Evolutionary conservation across 306 rosid species (phyloP), one percentile per base, ranked within the genome.

Genomic region (Cucurbita ficifolia): DNA sequence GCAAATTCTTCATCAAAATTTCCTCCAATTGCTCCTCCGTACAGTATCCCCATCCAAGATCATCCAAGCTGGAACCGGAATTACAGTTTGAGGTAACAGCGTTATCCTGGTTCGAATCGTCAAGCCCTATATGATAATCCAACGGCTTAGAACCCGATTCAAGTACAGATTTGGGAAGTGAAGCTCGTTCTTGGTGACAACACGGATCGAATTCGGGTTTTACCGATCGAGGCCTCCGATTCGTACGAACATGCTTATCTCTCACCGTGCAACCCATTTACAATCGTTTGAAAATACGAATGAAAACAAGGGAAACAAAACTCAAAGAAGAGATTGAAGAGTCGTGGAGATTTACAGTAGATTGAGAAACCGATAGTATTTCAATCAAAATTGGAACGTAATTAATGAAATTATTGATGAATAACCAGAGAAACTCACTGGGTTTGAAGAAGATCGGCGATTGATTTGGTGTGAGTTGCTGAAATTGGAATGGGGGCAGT

Each of bases 11-110:
- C 85, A 90, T 80, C n/a, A 94, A 59, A 57, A 94, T 83, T 72
- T 88, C 92, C 79, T 94, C 98, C 71, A 94, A 78, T 74, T 94
- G 98, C 46, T 94, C 98, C 77, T 94, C 98, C 0, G 96, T 90
- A 81, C 98, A 90, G 77, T 87, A 90, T 18, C 94, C 94, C 94
- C 96, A 93, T 12, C 90, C 96, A 1, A 86, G 60, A 68, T 89
- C 97, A 22, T 90, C 97, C 2, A 19, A 36, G 45, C 74, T 81
- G 73, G 88, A 69, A 65, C 43, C 72, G 45, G 85, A 77, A 77
- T 74, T 82, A 10, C 71, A 74, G 73, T 72, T 82, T 0, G 81
- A 55, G 58, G n/a, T 69, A 1, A 83, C 38, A 54, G 43, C 79
- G n/a, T 81, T 86, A 70, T 48, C 82, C 64, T 69, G 86, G 16